phyloP scores from a whole-genome alignment of 2,329 filamentous ascomycete genomes.

The Epicoccum nigrum region DNA sequence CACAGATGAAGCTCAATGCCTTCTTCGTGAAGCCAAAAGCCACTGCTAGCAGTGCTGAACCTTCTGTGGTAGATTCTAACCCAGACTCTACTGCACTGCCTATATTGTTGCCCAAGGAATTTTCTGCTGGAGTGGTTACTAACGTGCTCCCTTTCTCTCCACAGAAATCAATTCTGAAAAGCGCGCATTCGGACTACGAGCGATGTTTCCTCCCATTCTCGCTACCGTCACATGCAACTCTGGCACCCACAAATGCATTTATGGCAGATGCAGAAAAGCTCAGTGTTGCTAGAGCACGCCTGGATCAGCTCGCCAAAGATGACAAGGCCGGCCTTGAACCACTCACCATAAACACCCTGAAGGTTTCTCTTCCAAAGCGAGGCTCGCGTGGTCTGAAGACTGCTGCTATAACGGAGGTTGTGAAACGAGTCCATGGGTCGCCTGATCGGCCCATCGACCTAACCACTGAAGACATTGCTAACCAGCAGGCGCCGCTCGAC shows the following conservation, averaged over 20 bases:
- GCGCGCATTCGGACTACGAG: slow-evolving; percentile 53
- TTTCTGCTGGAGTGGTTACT: slow-evolving; percentile 28
- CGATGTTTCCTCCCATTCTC: slow-evolving; percentile 83
- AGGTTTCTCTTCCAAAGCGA: slow-evolving; percentile 22
- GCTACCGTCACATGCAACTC: slow-evolving; percentile 71
- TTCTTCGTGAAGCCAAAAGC: slow-evolving; percentile 54
- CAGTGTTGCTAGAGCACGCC: slow-evolving; percentile 33
- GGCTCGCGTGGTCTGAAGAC: slow-evolving; percentile 25
- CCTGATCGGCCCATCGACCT: slow-evolving; percentile 52
- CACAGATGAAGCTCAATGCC: slow-evolving; percentile 51
- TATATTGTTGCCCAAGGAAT: slow-evolving; percentile 34
- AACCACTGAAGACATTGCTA: slow-evolving; percentile 41
- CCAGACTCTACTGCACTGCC: slow-evolving; percentile 40
- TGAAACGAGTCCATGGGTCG: slow-evolving; percentile 54
- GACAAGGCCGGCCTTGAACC: slow-evolving; percentile 22
- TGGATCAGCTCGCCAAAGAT: slow-evolving; percentile 34
- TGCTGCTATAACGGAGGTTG: slow-evolving; percentile 43
- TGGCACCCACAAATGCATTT: slow-evolving; percentile 63
- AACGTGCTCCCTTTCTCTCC: slow-evolving; percentile 40
- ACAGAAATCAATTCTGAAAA: slow-evolving; percentile 41
- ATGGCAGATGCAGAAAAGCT: slow-evolving; percentile 37
- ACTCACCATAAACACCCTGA: slow-evolving; percentile 25
- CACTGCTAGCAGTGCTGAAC: slow-evolving; percentile 35
- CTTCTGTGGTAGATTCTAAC: slow-evolving; percentile 38
- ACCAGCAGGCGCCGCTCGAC: slow-evolving; percentile 43